Percentiles rank a stretch among this genome's conserved stretches.
Evolutionary conservation across 2,329 filamentous ascomycete genomes (phyloP).

Genomic region (Pseudogymnoascus sp.): DNA sequence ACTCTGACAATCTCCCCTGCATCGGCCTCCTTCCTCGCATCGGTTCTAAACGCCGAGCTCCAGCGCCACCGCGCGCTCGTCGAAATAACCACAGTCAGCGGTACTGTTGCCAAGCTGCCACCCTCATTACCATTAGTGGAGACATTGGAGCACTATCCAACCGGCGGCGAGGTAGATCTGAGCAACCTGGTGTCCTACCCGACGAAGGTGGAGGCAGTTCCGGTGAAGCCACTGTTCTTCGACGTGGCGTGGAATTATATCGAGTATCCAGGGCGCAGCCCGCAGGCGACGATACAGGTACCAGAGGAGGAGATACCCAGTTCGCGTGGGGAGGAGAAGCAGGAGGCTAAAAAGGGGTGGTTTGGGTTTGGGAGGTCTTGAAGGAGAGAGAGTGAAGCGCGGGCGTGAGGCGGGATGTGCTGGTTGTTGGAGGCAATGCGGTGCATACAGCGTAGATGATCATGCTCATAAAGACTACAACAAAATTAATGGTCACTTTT

Average conservation of each 20-base stretch:
- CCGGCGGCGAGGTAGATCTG: constrained; percentile 57
- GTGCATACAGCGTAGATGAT: neutral
- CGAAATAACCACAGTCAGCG: constrained; percentile 60
- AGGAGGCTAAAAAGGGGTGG: constrained; percentile 61
- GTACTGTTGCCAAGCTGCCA: constrained; percentile 31
- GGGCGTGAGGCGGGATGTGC: neutral
- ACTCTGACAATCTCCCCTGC: constrained; percentile 58
- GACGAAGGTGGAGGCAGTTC: constrained; percentile 71
- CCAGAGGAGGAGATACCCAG: constrained; percentile 23
- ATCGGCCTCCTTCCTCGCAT: constrained; percentile 50
- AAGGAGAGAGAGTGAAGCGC: neutral
- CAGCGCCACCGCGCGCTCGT: constrained; percentile 79
- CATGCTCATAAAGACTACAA: neutral
- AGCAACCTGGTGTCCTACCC: constrained; percentile 79
- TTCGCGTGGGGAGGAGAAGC: constrained; percentile 27
- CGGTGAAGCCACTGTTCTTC: constrained; percentile 90
- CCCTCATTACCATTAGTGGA: constrained; percentile 57
- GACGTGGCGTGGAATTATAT: constrained; percentile 98
- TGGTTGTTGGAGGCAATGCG: neutral
- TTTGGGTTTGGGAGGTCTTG: constrained; percentile 52
- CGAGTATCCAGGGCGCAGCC: constrained; percentile 64
- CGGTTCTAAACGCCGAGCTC: constrained; percentile 60
- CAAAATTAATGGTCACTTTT: neutral
- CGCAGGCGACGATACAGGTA: constrained; percentile 15
- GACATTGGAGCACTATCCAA: constrained; percentile 66